Percentiles rank a stretch among this genome's conserved stretches.
Conservation (phyloP, 129 eudicot species). For the Pulicaria dysenterica region DNA sequence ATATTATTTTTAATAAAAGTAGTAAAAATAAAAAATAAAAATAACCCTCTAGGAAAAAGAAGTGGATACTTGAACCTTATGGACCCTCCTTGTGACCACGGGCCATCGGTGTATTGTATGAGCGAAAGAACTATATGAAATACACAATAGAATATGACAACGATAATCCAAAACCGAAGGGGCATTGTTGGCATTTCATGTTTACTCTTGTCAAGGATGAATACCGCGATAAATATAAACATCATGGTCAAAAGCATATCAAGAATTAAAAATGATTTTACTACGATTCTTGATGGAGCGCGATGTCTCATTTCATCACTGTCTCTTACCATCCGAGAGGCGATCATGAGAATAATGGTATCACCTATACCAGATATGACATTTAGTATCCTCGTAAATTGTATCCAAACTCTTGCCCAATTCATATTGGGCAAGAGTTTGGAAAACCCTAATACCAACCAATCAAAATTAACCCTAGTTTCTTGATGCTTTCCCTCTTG, state of each 20-base stretch:
- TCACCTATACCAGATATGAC: slow-evolving; percentile 24
- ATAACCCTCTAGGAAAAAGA: background rate
- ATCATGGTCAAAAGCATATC: slow-evolving; percentile 25
- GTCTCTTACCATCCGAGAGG: slow-evolving; percentile 28
- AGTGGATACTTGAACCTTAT: slow-evolving; percentile 11
- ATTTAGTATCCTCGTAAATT: slow-evolving; percentile 17
- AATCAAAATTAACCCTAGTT: slow-evolving; percentile 18
- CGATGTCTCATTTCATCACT: slow-evolving; percentile 26
- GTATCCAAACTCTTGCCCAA: slow-evolving; percentile 34
- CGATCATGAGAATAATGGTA: slow-evolving; percentile 23
- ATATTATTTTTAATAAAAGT: background rate
- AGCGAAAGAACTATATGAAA: slow-evolving; percentile 16
- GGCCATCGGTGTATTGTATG: slow-evolving; percentile 14
- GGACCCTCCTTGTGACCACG: slow-evolving; percentile 19
- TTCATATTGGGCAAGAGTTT: slow-evolving; percentile 31
- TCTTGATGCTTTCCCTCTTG: background rate
- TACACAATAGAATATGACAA: slow-evolving; percentile 27
- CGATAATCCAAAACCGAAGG: slow-evolving; percentile 25
- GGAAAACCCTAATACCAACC: background rate
- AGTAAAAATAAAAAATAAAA: no score
- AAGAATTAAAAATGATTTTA: slow-evolving; percentile 17
- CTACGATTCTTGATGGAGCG: slow-evolving; percentile 1
- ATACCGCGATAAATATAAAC: slow-evolving; percentile 19
- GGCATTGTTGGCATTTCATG: slow-evolving; percentile 33
- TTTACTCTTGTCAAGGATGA: slow-evolving; percentile 23